Base-by-base conservation (phyloP, 306 rosid species). In the Abrus pulchellus region DNA sequence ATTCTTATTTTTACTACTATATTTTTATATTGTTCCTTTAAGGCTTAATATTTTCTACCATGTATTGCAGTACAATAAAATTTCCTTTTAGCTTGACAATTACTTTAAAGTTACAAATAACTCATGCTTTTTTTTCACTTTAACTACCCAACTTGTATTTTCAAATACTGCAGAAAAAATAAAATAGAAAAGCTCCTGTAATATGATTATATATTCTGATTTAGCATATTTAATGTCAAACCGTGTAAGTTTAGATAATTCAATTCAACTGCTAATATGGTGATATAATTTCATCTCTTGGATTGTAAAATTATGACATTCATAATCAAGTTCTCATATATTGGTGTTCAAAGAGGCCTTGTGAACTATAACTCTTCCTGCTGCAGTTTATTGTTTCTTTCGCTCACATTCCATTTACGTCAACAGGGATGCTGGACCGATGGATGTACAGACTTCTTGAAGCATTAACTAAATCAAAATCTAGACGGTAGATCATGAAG, bases 371-470 rank as follows among this genome's bases (percentile, higher is more conserved):
- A n/a, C 30, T 54, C 82, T 68, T 78, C 30, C 59, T 43, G 41
- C 61, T 1, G 27, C 29, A 20, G 54, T 64, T 65, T n/a, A 2
- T 52, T 54, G 20, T 55, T 12, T 81, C 65, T 41, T 64, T 20
- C 3, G 12, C 67, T 81, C 57, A 41, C 8, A 13, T 3, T 73
- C 47, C 70, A 14, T 55, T 64, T 74, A 63, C 44, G 43, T 80
- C 55, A 5, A 81, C 90, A 94, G 98, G 98, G 80, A 81, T 94
- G 98, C 89, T 94, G 68, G 98, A 94, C 70, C 94, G 97, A 20
- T 94, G 98, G 98, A 94, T 92, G 97, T 92, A 44, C 87, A 83
- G 97, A 87, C 85, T 94, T 80, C 8, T 94, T 43, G 97, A 94
- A 85, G 90, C 87, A 62, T 28, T 88, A 56, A 92, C 98, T 65